Percentiles rank a stretch among this genome's conserved stretches.
Evolutionary conservation across 306 rosid species (phyloP).

Genomic region (Herpetospermum pedunculosum): DNA sequence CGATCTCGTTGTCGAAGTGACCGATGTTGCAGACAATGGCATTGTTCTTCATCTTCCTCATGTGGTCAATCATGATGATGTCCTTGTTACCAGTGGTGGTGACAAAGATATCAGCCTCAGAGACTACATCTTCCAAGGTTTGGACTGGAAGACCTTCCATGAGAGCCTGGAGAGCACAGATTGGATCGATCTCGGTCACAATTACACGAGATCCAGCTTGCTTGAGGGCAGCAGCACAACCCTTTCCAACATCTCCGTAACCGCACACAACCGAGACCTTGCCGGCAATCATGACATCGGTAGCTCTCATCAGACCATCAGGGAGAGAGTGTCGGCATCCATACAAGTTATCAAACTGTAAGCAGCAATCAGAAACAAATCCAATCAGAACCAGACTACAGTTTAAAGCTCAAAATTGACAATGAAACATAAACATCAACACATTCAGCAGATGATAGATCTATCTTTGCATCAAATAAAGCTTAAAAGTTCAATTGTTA

Average conservation of each 20-base stretch:
- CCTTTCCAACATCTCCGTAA: conserved; percentile 75
- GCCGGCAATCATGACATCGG: conserved; percentile 78
- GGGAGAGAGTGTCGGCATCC: conserved; percentile 86
- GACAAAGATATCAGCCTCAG: conserved; percentile 73
- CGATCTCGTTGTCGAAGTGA: conserved; percentile 95
- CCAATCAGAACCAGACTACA: background rate
- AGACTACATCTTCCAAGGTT: conserved; percentile 37
- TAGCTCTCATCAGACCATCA: conserved; percentile 70
- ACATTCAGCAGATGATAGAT: background rate
- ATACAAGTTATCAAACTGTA: conserved; percentile 67
- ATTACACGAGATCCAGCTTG: conserved; percentile 72
- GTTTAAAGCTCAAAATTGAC: background rate
- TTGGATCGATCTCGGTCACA: conserved; percentile 72
- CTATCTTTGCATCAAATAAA: background rate
- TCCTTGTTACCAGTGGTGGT: conserved; percentile 99
- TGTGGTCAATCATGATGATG: conserved; percentile 68
- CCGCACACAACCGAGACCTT: conserved; percentile 52
- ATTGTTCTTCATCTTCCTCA: conserved; percentile 98
- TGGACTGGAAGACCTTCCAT: conserved; percentile 59
- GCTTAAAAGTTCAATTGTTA: background rate
- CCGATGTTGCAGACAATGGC: conserved; percentile 98
- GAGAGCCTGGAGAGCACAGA: conserved; percentile 70
- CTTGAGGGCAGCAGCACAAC: conserved; percentile 64
- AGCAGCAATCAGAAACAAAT: background rate
- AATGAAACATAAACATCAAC: background rate